phyloP scores from a whole-genome alignment of 1,139 yeast species.

The Fermentozyma sake region DNA sequence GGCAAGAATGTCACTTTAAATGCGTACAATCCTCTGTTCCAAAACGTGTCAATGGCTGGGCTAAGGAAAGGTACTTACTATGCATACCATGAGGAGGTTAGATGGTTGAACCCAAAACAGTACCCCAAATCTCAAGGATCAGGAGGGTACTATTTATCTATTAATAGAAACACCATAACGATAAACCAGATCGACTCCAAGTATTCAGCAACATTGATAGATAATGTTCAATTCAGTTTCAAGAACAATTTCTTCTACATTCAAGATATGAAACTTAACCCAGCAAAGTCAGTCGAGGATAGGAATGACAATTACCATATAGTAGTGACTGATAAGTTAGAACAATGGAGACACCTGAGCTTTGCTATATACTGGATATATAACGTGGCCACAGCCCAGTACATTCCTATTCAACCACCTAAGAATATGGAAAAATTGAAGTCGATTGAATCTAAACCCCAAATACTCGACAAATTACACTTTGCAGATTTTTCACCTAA shows the following conservation, averaged over 20 bases:
- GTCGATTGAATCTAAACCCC: slow-evolving; percentile 4
- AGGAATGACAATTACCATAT: slow-evolving; percentile 25
- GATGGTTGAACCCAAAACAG: slow-evolving; percentile 31
- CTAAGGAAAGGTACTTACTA: slow-evolving; percentile 22
- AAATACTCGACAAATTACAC: slow-evolving; percentile 26
- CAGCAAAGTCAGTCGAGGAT: slow-evolving; percentile 26
- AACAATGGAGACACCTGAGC: slow-evolving; percentile 73
- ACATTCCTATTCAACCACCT: slow-evolving; percentile 37
- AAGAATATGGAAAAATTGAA: slow-evolving; percentile 10
- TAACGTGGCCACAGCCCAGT: slow-evolving; percentile 18
- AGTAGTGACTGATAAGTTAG: slow-evolving; percentile 24
- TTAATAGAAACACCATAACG: slow-evolving; percentile 13
- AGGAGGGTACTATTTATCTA: slow-evolving; percentile 31
- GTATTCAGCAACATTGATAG: slow-evolving; percentile 16
- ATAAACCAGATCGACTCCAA: slow-evolving; percentile 20
- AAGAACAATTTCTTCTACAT: slow-evolving; percentile 30
- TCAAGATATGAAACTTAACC: slow-evolving; percentile 29
- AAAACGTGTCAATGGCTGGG: slow-evolving; percentile 28
- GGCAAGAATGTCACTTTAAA: slow-evolving; percentile 32
- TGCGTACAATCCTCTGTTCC: slow-evolving; percentile 20
- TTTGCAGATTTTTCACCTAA: slow-evolving; percentile 76
- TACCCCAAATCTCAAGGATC: slow-evolving; percentile 19
- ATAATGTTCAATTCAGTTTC: slow-evolving; percentile 25
- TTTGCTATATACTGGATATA: slow-evolving; percentile 61
- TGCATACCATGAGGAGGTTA: slow-evolving; percentile 15